A percentile compares a stretch with the other conserved stretches of the same genome.
Conservation (phyloP, 1,284 basidiomycete genomes). For the Hortiboletus rubellus region DNA sequence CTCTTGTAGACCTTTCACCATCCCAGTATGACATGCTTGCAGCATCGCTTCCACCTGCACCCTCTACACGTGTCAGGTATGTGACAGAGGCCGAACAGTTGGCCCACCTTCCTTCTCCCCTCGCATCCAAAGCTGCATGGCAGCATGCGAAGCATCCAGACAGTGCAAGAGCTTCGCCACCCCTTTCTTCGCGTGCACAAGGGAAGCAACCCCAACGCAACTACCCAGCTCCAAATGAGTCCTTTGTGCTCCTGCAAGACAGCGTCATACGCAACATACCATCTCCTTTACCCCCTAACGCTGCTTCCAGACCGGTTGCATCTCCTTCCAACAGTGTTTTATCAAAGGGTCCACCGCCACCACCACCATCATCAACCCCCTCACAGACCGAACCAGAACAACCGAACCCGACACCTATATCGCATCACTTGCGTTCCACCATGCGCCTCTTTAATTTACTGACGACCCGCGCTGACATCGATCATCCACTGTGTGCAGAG, state of each 20-base stretch:
- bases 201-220: slow-evolving; percentile 57
- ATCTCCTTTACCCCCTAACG: slow-evolving; percentile 40
- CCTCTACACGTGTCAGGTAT: slow-evolving; percentile 41
- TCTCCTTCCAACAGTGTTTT: slow-evolving; percentile 34
- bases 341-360: slow-evolving; percentile 23
- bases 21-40: slow-evolving; percentile 86
- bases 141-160: slow-evolving; percentile 48
- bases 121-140: slow-evolving; percentile 62
- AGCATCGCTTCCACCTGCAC: slow-evolving; percentile 63
- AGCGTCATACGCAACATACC: slow-evolving; percentile 71
- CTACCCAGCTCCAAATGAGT: slow-evolving; percentile 68
- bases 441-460: slow-evolving; percentile 77
- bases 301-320: slow-evolving; percentile 42
- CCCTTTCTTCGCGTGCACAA: slow-evolving; percentile 47
- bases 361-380: slow-evolving; percentile 26
- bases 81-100: slow-evolving; percentile 55
- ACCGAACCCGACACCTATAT: slow-evolving; percentile 68
- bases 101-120: slow-evolving; percentile 54
- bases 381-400: slow-evolving; percentile 47
- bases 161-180: slow-evolving; percentile 38
- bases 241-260: slow-evolving; percentile 87
- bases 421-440: slow-evolving; percentile 75
- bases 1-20: slow-evolving; percentile 78
- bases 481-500: slow-evolving; percentile 94
- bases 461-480: slow-evolving; percentile 79